These are phyloP conservation scores for Cicer bijugum DNA, from an alignment of 306 rosid species.

Conservation along the genomic window DNA sequence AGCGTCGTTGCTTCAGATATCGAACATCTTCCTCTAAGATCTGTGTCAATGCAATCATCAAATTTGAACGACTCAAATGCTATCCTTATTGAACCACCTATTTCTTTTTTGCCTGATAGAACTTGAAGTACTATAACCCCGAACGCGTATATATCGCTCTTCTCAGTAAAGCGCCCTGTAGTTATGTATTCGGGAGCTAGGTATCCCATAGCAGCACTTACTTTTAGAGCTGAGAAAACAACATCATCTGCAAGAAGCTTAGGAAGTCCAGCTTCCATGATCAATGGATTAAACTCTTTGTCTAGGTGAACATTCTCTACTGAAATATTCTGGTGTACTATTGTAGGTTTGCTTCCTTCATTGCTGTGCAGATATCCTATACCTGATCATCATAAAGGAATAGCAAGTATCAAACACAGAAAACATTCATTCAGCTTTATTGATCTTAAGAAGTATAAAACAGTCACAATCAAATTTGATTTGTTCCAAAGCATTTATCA, in stretches of 20 bases:
- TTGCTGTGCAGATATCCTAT: slow-evolving; percentile 75
- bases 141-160: slow-evolving; percentile 90
- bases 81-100: slow-evolving; percentile 58
- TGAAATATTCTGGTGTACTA: slow-evolving; percentile 89
- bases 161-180: slow-evolving; percentile 88
- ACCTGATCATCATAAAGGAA: slow-evolving; percentile 55
- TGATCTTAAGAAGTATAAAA: background rate
- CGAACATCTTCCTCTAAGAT: slow-evolving; percentile 60
- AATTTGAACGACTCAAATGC: slow-evolving; percentile 59
- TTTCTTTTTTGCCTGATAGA: slow-evolving; percentile 62
- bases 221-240: slow-evolving; percentile 85
- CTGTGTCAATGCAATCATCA: slow-evolving; percentile 67
- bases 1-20: slow-evolving; percentile 68
- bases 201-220: slow-evolving; percentile 98
- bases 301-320: slow-evolving; percentile 82
- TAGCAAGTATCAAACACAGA: slow-evolving; percentile 22
- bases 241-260: slow-evolving; percentile 94
- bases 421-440: slow-evolving; percentile 20
- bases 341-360: slow-evolving; percentile 67
- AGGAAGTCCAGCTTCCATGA: slow-evolving; percentile 79
- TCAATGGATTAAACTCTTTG: slow-evolving; percentile 70
- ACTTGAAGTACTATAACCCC: slow-evolving; percentile 90
- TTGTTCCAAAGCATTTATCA: no score
- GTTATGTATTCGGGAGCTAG: slow-evolving; percentile 91
- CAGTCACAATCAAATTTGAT: background rate